phyloP scores from a whole-genome alignment of 192 early-diverging fungal species.

The Mortierella hygrophila region DNA sequence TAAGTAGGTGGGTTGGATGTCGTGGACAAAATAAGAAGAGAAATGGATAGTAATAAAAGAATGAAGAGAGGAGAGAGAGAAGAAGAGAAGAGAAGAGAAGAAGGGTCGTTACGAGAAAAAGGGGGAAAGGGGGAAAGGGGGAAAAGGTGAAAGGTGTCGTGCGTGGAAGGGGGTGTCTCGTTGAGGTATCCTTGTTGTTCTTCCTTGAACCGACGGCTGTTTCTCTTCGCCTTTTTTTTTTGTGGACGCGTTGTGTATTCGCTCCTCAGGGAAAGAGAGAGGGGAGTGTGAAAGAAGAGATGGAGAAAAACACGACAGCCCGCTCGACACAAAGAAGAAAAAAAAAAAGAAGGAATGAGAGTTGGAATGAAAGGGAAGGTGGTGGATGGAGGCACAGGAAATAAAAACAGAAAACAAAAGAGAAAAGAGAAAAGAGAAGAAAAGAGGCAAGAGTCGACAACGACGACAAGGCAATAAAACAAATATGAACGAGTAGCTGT shows the following conservation, averaged over 20 bases:
- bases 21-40: not conserved
- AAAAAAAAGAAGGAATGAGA: not conserved
- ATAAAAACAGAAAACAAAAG: not conserved
- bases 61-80: not conserved
- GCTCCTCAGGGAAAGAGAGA: not conserved
- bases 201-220: not conserved
- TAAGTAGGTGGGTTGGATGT: not conserved
- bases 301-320: not conserved
- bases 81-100: not conserved
- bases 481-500: not conserved
- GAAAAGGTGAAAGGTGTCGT: not conserved
- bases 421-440: not conserved
- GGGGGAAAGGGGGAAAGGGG: too few species aligned
- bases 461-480: not conserved
- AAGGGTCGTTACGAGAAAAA: not conserved
- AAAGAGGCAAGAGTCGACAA: not conserved
- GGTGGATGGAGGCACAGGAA: not conserved
- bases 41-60: not conserved
- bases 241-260: not conserved
- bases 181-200: not conserved
- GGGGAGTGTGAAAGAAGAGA: not conserved
- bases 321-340: not conserved
- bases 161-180: constrained; percentile 1
- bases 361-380: not conserved
- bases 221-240: not conserved